A percentile compares a stretch with the other conserved stretches of the same genome.
phyloP scores from a whole-genome alignment of 345 rosid genomes.

The Balakata baccata region DNA sequence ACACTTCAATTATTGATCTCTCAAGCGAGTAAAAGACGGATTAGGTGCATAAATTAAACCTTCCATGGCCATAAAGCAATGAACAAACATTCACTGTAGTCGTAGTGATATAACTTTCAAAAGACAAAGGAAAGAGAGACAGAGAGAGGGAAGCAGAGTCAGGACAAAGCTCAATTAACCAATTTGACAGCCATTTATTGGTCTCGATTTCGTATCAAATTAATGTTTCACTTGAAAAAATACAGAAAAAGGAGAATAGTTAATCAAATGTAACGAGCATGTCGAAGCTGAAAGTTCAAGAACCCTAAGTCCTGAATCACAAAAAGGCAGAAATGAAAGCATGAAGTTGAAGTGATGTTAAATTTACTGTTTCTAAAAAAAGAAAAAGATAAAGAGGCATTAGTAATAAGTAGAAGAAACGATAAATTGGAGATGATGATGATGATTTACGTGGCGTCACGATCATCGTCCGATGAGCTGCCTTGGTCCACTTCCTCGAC shows the following conservation, averaged over 20 bases:
- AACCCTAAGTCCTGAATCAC: constrained; percentile 1
- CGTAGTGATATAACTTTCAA: neutral
- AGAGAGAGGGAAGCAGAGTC: neutral
- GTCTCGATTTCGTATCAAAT: neutral
- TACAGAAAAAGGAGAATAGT: neutral
- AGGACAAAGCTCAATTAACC: neutral
- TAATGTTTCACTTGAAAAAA: neutral
- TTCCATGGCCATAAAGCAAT: neutral
- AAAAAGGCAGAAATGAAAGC: neutral
- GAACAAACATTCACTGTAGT: neutral
- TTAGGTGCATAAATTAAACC: neutral
- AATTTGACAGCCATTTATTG: neutral
- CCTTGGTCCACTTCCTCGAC: constrained; percentile 72
- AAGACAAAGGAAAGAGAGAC: too few relatives aligned
- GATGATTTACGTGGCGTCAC: constrained; percentile 30
- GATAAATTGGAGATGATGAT: constrained; percentile 10
- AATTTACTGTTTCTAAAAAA: neutral
- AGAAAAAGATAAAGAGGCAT: neutral
- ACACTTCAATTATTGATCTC: neutral
- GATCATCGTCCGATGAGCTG: constrained; percentile 55
- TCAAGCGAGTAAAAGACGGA: neutral
- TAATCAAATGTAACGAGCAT: neutral
- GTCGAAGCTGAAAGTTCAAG: neutral
- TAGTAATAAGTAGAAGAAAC: neutral
- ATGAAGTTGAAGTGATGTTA: too few relatives aligned